Conservation (phyloP, 2,329 filamentous ascomycete genomes). For the Penicillium sp. region DNA sequence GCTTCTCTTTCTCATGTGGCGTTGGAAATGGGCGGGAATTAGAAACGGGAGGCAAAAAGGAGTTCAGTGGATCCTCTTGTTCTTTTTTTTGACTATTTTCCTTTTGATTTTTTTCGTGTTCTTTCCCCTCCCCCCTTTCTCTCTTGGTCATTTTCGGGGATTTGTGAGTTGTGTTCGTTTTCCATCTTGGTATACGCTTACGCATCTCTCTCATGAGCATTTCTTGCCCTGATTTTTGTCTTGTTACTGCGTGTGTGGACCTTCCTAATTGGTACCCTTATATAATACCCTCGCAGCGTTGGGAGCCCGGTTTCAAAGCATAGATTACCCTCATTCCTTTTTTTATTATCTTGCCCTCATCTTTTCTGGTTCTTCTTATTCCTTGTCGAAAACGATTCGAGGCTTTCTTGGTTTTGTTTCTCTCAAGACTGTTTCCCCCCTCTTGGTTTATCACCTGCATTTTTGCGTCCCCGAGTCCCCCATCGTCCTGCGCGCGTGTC, state of each 20-base stretch:
- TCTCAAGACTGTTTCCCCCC: slow-evolving; percentile 7
- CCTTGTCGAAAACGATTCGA: slow-evolving; percentile 3
- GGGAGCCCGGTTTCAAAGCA: slow-evolving; percentile 19
- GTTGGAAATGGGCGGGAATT: slow-evolving; percentile 37
- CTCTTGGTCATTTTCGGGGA: slow-evolving; percentile 8
- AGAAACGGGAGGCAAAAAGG: slow-evolving; percentile 36
- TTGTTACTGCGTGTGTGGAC: slow-evolving; percentile 8
- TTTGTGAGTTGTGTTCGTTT: slow-evolving; percentile 2
- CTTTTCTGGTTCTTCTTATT: slow-evolving; percentile 3
- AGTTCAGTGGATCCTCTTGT: slow-evolving; percentile 32
- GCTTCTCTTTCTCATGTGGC: slow-evolving; percentile 30
- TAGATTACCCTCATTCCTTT: slow-evolving; percentile 24
- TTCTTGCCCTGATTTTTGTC: slow-evolving; percentile 1
- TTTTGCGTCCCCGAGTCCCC: slow-evolving; percentile 8
- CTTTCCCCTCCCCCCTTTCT: slow-evolving; percentile 5
- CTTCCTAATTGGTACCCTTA: slow-evolving; percentile 21
- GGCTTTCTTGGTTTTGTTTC: not conserved
- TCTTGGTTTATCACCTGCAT: slow-evolving; percentile 32
- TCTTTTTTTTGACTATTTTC: slow-evolving; percentile 20
- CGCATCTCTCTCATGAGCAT: slow-evolving; percentile 4
- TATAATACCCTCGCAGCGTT: slow-evolving; percentile 30
- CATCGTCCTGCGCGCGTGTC: slow-evolving; percentile 18
- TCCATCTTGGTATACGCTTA: not conserved
- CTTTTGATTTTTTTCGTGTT: not conserved
- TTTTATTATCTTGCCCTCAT: slow-evolving; percentile 18